A percentile compares a stretch with the other conserved stretches of the same genome.
Evolutionary conservation across 1,284 basidiomycete genomes (phyloP).

Genomic region (Volvariella volvacea): DNA sequence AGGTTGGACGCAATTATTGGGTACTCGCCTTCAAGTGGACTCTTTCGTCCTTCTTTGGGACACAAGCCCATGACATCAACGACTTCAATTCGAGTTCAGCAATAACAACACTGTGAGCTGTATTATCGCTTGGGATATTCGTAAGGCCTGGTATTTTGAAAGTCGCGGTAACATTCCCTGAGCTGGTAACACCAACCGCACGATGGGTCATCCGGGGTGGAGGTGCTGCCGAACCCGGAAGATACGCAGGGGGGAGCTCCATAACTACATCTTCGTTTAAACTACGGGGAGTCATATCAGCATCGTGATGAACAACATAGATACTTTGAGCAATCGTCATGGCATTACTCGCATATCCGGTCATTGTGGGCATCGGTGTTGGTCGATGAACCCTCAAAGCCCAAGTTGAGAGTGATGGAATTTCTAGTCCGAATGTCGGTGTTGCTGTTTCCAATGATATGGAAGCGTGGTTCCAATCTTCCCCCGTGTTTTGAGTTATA

Average conservation of each 20-base stretch:
- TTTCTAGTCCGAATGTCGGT: constrained; percentile 15
- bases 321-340: too few relatives aligned
- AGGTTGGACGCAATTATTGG: background rate
- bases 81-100: constrained; percentile 22
- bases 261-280: too few relatives aligned
- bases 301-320: too few relatives aligned
- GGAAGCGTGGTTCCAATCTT: constrained; percentile 21
- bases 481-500: constrained; percentile 21
- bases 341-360: too few relatives aligned
- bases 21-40: constrained; percentile 24
- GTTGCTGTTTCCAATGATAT: constrained; percentile 19
- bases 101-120: constrained; percentile 27
- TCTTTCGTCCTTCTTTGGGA: constrained; percentile 24
- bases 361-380: too few relatives aligned
- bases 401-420: constrained; percentile 15
- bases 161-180: constrained; percentile 24
- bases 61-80: constrained; percentile 24
- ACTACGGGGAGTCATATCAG: too few relatives aligned
- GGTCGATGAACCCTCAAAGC: constrained; percentile 13
- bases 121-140: constrained; percentile 24
- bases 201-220: too few relatives aligned
- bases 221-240: too few relatives aligned
- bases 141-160: constrained; percentile 27
- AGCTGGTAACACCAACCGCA: constrained; percentile 14
- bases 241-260: too few relatives aligned